phyloP scores from a whole-genome alignment of 2,329 filamentous ascomycete species.

The Beauveria australis region DNA sequence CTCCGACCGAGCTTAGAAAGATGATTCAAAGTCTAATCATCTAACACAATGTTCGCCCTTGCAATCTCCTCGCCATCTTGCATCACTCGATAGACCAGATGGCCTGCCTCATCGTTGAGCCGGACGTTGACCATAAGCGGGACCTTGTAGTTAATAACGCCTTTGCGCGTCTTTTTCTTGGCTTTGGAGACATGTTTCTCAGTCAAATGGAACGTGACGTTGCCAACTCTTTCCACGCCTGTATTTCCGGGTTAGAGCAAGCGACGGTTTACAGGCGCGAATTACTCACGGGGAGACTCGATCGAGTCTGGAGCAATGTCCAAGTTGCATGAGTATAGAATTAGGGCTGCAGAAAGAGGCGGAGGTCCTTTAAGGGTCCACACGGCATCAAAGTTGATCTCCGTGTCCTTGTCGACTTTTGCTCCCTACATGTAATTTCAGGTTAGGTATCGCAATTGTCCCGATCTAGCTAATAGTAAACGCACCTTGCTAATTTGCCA shows the following conservation, averaged over 20 bases:
- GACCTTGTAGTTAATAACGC: neutral
- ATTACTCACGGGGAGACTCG: neutral
- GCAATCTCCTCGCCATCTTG: neutral
- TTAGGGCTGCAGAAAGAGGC: neutral
- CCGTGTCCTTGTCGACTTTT: neutral
- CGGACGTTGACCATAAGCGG: neutral
- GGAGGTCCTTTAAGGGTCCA: neutral
- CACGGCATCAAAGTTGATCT: neutral
- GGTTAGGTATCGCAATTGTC: neutral
- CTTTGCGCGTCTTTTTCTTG: rapidly evolving
- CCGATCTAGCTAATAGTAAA: neutral
- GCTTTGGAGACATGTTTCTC: neutral
- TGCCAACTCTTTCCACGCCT: neutral
- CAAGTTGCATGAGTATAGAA: neutral
- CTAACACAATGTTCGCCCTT: neutral
- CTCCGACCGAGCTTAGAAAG: neutral
- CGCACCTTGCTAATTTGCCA: neutral
- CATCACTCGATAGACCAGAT: neutral
- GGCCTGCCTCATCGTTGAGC: neutral
- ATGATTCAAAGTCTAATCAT: neutral
- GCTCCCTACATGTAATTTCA: neutral
- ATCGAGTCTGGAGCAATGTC: neutral
- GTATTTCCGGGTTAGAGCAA: neutral
- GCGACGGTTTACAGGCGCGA: too few relatives aligned
- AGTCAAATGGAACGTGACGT: neutral